Evolutionary conservation across 495 filamentous ascomycete species (phyloP).

Genomic region (Lophium mytilinum): DNA sequence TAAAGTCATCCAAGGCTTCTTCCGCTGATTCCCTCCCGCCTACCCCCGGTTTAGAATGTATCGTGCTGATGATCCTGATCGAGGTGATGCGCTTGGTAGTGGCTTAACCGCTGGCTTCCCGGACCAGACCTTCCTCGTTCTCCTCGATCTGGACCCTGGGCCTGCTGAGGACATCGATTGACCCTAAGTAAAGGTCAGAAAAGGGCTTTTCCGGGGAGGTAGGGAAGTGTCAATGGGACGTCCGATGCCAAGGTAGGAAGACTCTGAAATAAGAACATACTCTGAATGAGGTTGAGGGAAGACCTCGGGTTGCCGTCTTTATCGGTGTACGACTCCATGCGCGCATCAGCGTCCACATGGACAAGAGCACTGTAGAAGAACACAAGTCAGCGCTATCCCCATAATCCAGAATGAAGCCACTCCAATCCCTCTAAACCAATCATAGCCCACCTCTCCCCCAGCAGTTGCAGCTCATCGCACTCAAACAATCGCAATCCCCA

Average conservation of each 20-base stretch:
- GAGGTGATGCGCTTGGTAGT: background rate
- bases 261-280: conserved; percentile 42
- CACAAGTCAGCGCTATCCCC: background rate
- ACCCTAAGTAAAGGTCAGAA: conserved; percentile 35
- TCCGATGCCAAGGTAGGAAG: too few relatives aligned
- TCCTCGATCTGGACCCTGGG: conserved; percentile 18
- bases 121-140: conserved; percentile 23
- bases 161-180: conserved; percentile 53
- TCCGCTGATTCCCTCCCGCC: too few relatives aligned
- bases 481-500: background rate
- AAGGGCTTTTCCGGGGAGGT: background rate
- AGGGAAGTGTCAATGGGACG: background rate
- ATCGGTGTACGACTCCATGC: conserved; percentile 52
- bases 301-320: conserved; percentile 52
- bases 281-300: conserved; percentile 58
- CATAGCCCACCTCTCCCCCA: background rate
- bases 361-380: conserved; percentile 50
- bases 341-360: conserved; percentile 65
- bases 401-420: background rate
- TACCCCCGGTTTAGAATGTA: too few relatives aligned
- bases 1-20: too few relatives aligned
- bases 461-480: background rate
- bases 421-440: background rate
- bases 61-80: background rate
- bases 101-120: conserved; percentile 1